Evolutionary conservation across 2,329 filamentous ascomycete species (phyloP), one percentile per base, ranked within the genome.

Genomic region (Chaetomiaceae sp.): DNA sequence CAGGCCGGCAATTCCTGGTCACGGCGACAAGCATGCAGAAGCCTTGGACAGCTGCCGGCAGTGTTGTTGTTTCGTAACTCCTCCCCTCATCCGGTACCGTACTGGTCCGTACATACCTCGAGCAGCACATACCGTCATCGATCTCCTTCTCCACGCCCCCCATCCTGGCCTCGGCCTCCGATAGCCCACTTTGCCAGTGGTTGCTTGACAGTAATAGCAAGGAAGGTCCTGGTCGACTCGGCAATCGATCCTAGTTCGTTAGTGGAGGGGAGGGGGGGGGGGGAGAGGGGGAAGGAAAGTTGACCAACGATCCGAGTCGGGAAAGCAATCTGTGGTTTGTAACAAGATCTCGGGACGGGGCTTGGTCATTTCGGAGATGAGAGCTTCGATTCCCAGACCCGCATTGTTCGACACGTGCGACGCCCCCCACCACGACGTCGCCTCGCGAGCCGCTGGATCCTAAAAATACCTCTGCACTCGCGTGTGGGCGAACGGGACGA

Each of bases 311-410:
- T 29, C 34, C 49, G 20, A 21, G 36, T 18, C 5, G 16, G 43
- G 30, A 21, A 34, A 46, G 8, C 21, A 21, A 23, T 13, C 18
- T 20, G 27, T 41, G 18, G 11, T 25, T 11, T 18, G 18, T 41
- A 21, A 13, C 29, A 23, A 41, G 43, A 53, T 53, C 51, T 53
- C 32, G 36, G 56, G 58, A 40, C 48, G 54, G n/a, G n/a, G n/a
- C n/a, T n/a, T 54, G 49, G 36, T 60, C 56, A 61, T 59, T 58
- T 59, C 55, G 45, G 53, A 48, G 23, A 43, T 48, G 47, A 44
- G 34, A 51, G 37, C 43, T 57, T 57, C 55, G 51, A 53, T 44
- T 29, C 10, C 51, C 20, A 14, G 51, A 38, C 51, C 51, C 51
- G 51, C 51, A 44, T 53, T 43, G 51, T 53, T 54, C 51, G 51